Conservation (phyloP, 2,329 filamentous ascomycete species). For the Lasiodiplodia citricola region DNA sequence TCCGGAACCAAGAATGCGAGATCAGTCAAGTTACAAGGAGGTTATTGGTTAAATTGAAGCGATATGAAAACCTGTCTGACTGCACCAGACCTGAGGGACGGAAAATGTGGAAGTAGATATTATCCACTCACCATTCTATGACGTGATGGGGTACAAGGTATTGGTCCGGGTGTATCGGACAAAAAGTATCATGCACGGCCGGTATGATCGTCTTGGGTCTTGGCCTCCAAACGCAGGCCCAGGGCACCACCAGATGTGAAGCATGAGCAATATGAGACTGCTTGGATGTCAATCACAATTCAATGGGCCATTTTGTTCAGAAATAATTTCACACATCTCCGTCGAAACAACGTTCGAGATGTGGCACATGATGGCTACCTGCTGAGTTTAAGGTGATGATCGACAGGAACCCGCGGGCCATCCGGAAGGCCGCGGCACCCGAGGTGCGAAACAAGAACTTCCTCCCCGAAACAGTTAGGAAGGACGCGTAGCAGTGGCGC, state of each 20-base stretch:
- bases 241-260: neutral
- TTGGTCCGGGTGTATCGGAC: neutral
- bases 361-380: neutral
- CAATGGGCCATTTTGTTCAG: too few relatives aligned
- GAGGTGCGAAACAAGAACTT: neutral
- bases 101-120: too few relatives aligned
- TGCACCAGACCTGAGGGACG: too few relatives aligned
- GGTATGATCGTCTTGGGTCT: neutral
- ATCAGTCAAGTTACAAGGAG: too few relatives aligned
- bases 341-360: neutral
- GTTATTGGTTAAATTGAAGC: too few relatives aligned
- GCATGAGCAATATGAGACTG: neutral
- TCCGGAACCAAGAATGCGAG: too few relatives aligned
- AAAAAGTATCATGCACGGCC: neutral
- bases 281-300: too few relatives aligned
- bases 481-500: slow-evolving; percentile 5
- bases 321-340: too few relatives aligned
- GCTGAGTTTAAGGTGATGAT: neutral
- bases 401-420: neutral
- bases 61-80: too few relatives aligned
- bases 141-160: neutral
- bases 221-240: neutral
- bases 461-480: neutral
- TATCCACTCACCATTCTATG: neutral
- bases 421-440: neutral